These are phyloP conservation scores for Trichophaea hybrida DNA, from an alignment of 2,329 filamentous ascomycete genomes.

Conservation along the genomic window DNA sequence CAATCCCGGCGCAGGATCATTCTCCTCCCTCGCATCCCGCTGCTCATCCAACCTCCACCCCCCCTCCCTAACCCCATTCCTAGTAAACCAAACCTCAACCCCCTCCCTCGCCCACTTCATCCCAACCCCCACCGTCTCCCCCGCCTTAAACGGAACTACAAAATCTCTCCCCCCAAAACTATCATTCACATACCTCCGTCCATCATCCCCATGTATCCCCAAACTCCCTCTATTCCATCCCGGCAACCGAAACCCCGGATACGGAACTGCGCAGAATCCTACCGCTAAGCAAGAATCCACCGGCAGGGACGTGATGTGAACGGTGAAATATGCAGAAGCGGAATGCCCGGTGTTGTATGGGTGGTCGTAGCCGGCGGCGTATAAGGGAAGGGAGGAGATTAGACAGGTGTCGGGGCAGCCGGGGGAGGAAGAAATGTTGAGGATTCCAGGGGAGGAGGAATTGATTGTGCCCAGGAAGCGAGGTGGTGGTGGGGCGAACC, in stretches of 20 bases:
- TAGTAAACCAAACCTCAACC: constrained; percentile 55
- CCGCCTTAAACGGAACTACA: constrained; percentile 45
- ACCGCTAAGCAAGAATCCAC: constrained; percentile 44
- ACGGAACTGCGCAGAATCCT: constrained; percentile 59
- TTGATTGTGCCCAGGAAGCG: constrained; percentile 28
- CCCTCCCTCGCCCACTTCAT: constrained; percentile 41
- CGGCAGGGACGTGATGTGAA: constrained; percentile 41
- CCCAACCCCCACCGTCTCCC: constrained; percentile 56
- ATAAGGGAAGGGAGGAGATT: constrained; percentile 54
- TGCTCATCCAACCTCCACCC: constrained; percentile 65
- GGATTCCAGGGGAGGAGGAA: constrained; percentile 29
- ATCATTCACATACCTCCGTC: constrained; percentile 61
- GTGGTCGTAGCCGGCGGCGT: constrained; percentile 45
- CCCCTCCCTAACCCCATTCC: constrained; percentile 45
- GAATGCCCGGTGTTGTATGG: constrained; percentile 35
- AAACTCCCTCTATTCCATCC: constrained; percentile 67
- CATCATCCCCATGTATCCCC: constrained; percentile 68
- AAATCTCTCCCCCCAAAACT: constrained; percentile 58
- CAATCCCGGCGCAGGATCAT: constrained; percentile 47
- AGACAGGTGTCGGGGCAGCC: constrained; percentile 48
- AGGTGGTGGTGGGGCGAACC: constrained; percentile 41
- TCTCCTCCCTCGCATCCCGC: constrained; percentile 47
- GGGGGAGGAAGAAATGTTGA: constrained; percentile 29
- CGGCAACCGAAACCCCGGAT: constrained; percentile 61
- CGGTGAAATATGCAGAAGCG: constrained; percentile 50